These are phyloP conservation scores for Penicillium riverlandense DNA, from an alignment of 495 filamentous ascomycete genomes.

Conservation along the genomic window DNA sequence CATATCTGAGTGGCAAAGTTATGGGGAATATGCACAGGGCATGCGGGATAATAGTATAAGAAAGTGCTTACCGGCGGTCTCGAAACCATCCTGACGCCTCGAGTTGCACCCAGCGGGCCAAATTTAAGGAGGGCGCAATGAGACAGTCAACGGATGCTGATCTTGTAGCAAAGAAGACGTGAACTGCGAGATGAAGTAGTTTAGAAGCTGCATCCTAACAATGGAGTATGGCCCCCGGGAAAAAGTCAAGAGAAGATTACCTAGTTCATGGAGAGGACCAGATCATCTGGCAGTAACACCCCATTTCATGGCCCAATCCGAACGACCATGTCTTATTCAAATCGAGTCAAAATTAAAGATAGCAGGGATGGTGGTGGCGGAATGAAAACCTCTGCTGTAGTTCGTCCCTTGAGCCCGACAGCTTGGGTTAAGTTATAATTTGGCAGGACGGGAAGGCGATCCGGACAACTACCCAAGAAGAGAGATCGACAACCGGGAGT, in stretches of 20 bases:
- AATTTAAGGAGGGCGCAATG: slow-evolving; percentile 6
- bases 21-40: background rate
- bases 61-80: slow-evolving; percentile 14
- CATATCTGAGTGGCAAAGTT: background rate
- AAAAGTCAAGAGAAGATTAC: slow-evolving; percentile 5
- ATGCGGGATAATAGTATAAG: background rate
- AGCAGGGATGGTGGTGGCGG: background rate
- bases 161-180: background rate
- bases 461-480: slow-evolving; percentile 16
- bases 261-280: slow-evolving; percentile 1
- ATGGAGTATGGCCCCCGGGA: background rate
- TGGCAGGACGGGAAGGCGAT: slow-evolving; percentile 30
- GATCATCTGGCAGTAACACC: slow-evolving; percentile 7
- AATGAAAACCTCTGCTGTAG: background rate
- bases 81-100: slow-evolving; percentile 11
- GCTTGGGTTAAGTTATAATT: slow-evolving; percentile 40
- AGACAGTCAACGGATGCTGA: background rate
- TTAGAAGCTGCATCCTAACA: background rate
- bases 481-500: too few relatives aligned
- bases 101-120: slow-evolving; percentile 2
- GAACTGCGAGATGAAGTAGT: background rate
- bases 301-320: slow-evolving; percentile 10
- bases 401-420: slow-evolving; percentile 25
- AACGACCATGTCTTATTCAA: background rate
- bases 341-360: slow-evolving; percentile 3